Evolutionary conservation across 179 eudicot genomes (phyloP).

Genomic region (Kewa caespitosa): DNA sequence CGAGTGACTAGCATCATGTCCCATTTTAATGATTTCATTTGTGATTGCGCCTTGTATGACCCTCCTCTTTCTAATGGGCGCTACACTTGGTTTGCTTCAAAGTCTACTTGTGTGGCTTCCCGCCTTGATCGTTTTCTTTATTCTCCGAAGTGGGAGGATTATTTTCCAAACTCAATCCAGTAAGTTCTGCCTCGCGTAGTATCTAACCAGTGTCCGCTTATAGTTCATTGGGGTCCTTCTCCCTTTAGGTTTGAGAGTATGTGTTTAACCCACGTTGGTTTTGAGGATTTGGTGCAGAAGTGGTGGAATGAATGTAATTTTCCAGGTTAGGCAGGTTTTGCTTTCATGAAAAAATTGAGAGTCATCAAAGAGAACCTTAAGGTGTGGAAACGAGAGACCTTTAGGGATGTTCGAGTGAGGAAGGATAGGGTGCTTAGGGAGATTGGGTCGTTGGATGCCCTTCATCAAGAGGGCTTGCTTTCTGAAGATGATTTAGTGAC

Average conservation of each 20-base stretch:
- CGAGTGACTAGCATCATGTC: too few species aligned
- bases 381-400: not conserved
- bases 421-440: too few species aligned
- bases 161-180: not conserved
- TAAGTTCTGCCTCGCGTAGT: not conserved
- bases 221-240: not conserved
- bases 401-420: too few species aligned
- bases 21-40: too few species aligned
- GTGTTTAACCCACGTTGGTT: not conserved
- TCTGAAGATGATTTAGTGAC: too few species aligned
- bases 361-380: not conserved
- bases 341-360: not conserved
- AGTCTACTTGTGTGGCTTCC: not conserved
- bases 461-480: too few species aligned
- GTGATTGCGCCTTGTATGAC: too few species aligned
- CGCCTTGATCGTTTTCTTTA: not conserved
- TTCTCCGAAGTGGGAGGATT: not conserved
- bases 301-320: not conserved
- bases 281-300: not conserved
- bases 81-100: not conserved
- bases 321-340: not conserved
- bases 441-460: too few species aligned
- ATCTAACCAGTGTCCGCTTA: not conserved
- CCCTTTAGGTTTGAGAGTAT: not conserved
- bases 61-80: too few species aligned